These are phyloP conservation scores for Aegilops longissima DNA, from an alignment of 176 grass and related monocot species.

Conservation along the genomic window DNA sequence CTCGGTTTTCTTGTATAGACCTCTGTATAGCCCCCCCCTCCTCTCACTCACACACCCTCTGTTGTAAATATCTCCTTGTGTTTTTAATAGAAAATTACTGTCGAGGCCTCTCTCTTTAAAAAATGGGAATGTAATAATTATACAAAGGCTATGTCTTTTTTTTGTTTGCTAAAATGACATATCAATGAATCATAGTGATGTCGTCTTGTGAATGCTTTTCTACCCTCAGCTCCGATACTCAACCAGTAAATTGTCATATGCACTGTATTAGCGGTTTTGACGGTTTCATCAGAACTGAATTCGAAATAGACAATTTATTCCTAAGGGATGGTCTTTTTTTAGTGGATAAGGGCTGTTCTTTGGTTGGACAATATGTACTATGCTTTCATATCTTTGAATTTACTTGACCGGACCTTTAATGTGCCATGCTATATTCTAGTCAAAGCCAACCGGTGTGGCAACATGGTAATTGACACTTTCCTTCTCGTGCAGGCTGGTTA, in stretches of 20 bases:
- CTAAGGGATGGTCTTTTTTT: not conserved
- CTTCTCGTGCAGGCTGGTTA: conserved; percentile 61
- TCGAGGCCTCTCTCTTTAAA: too few species aligned
- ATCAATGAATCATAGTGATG: not conserved
- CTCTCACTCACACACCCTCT: too few species aligned
- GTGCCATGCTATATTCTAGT: not conserved
- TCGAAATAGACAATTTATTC: not conserved
- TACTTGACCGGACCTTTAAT: conserved; percentile 12
- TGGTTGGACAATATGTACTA: conserved; percentile 1
- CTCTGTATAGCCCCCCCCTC: too few species aligned
- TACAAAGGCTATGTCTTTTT: not conserved
- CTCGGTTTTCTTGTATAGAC: not conserved
- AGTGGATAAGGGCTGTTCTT: not conserved
- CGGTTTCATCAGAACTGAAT: not conserved
- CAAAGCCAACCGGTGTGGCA: not conserved
- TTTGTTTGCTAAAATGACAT: not conserved
- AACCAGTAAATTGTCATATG: not conserved
- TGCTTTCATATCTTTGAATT: conserved; percentile 2
- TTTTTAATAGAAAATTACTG: too few species aligned
- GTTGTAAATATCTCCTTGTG: too few species aligned
- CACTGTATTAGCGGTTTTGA: not conserved
- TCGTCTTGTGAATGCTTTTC: conserved; percentile 8
- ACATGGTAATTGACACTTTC: conserved; percentile 9
- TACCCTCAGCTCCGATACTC: not conserved
- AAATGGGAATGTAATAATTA: too few species aligned